Evolutionary conservation across 345 rosid genomes (phyloP).

Genomic region (Moricandia arvensis): DNA sequence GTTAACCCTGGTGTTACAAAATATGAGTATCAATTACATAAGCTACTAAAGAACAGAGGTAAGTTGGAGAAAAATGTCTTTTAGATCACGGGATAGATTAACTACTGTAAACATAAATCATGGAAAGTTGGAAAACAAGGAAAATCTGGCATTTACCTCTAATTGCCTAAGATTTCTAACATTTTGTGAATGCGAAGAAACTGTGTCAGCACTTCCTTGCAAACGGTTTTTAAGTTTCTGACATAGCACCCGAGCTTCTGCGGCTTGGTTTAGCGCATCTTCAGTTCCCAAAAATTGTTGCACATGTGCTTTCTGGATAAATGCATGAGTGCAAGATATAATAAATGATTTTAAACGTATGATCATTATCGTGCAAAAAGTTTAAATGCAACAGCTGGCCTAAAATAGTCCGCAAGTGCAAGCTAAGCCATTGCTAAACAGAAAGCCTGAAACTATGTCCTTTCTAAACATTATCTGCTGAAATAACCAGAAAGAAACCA

Average conservation of each 20-base stretch:
- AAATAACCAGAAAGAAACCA: background rate
- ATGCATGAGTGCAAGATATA: conserved; percentile 8
- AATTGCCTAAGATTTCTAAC: conserved; percentile 70
- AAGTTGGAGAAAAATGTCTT: background rate
- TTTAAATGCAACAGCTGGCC: background rate
- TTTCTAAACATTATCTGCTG: background rate
- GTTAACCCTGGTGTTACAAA: background rate
- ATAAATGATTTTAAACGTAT: background rate
- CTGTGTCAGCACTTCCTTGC: conserved; percentile 59
- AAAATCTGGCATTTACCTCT: conserved; percentile 49
- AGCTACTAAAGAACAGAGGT: background rate
- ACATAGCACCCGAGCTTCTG: conserved; percentile 73
- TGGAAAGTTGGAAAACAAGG: background rate
- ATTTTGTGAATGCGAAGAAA: conserved; percentile 59
- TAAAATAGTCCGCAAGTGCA: background rate
- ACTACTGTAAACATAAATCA: conserved; percentile 1
- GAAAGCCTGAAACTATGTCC: background rate
- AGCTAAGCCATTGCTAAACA: conserved; percentile 5
- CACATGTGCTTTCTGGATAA: conserved; percentile 79
- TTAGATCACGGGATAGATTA: background rate
- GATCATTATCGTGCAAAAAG: background rate
- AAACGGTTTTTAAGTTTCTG: conserved; percentile 66
- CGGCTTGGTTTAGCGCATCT: conserved; percentile 81
- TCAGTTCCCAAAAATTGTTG: conserved; percentile 91
- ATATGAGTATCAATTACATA: background rate